Evolutionary conservation across 345 rosid species (phyloP), one percentile per base, ranked within the genome.

Genomic region (Euclidium syriacum): DNA sequence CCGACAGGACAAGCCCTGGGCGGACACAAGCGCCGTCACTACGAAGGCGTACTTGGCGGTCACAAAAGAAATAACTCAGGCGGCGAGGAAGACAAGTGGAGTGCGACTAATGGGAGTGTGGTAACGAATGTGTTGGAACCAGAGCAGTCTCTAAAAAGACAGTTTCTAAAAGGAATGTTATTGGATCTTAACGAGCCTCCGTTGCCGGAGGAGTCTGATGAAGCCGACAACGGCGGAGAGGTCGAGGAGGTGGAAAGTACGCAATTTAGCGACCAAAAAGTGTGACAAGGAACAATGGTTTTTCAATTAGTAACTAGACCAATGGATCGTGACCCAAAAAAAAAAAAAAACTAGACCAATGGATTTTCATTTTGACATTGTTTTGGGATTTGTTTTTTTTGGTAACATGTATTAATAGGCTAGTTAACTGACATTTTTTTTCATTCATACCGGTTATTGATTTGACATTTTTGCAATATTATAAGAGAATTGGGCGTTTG

Each of bases 21-120:
- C 10, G 97, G 98, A 3, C 98, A 92, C 77, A 92, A 90, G 64
- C 86, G 99, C 6, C 74, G 94, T 51, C 99, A 89, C 85, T 91
- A 79, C 56, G 89, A 86, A 52, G 94, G 94, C n/a, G 68, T 63
- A 15, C 48, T 46, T 35, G 70, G 70, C 2, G 57, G 40, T 18
- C 8, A 34, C 2, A 59, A 24, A 55, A 35, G 51, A 23, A 10
- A 22, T 68, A 58, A 11, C 71, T 47, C 19, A 40, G 15, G 38
- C 40, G 4, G 71, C 73, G 3, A 73, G 65, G 33, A 65, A 73
- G 57, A 74, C 55, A 61, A 68, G 74, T 62, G 73, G 9, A 55
- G 48, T 67, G 51, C 23, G 1, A 38, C 24, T 23, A 24, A 39
- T 16, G 51, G 2, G 24, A 57, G 6, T 27, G 10, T 4, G n/a